A percentile compares a stretch with the other conserved stretches of the same genome.
phyloP scores from a whole-genome alignment of 2,329 filamentous ascomycete species.

The Hortaea sp. region DNA sequence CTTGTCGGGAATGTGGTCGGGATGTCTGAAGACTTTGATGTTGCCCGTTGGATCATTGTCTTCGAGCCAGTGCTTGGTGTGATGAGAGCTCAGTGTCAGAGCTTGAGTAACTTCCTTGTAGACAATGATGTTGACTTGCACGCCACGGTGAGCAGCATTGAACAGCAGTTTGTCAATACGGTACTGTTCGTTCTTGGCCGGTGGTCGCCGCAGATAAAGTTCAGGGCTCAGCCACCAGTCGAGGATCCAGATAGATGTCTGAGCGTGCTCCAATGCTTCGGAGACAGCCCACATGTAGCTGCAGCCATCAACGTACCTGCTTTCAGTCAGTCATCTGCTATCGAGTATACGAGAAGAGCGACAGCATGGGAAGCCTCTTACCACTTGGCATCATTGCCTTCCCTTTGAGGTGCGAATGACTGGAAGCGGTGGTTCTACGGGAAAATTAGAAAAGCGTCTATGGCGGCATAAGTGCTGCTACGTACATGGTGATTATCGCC shows the following conservation, averaged over 20 bases:
- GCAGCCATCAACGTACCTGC: constrained; percentile 63
- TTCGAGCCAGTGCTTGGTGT: constrained; percentile 74
- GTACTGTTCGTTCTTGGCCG: constrained; percentile 71
- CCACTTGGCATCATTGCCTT: constrained; percentile 71
- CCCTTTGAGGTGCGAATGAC: constrained; percentile 62
- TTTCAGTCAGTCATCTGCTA: no score
- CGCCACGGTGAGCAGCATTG: constrained; percentile 72
- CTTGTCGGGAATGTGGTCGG: constrained; percentile 71
- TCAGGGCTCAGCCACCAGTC: constrained; percentile 74
- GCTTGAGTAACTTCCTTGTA: constrained; percentile 65
- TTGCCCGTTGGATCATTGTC: constrained; percentile 61
- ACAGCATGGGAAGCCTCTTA: no score
- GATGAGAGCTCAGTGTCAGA: constrained; percentile 50
- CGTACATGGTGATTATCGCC: constrained; percentile 28
- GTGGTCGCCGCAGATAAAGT: constrained; percentile 74
- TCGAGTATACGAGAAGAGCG: no score
- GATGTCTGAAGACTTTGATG: constrained; percentile 81
- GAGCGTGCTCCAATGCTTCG: constrained; percentile 65
- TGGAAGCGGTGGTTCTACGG: constrained; percentile 39
- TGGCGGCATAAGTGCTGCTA: no score
- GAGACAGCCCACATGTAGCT: constrained; percentile 81
- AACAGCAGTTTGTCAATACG: constrained; percentile 74
- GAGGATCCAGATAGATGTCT: constrained; percentile 71
- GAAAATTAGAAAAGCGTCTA: no score
- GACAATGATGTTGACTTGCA: constrained; percentile 75